These are phyloP conservation scores for Calonectria crousiana DNA, from an alignment of 2,329 filamentous ascomycete genomes.

Conservation along the genomic window DNA sequence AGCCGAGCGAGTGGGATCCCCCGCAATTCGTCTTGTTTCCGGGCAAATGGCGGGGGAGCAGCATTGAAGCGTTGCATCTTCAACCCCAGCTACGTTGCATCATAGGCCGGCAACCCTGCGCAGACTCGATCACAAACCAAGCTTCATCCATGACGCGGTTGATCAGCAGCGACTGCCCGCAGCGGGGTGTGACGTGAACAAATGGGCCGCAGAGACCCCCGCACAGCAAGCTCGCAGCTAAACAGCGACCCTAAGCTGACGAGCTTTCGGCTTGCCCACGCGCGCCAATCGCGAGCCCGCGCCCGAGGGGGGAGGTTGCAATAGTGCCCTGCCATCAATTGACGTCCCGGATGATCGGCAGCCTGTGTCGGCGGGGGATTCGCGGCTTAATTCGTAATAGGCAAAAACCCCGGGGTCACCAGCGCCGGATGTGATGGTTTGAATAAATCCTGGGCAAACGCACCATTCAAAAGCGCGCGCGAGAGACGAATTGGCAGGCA, in stretches of 20 bases:
- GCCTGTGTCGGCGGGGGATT: not conserved
- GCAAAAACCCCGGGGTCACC: conserved; percentile 9
- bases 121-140: not conserved
- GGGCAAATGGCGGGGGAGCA: conserved; percentile 1
- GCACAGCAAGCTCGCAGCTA: not conserved
- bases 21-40: conserved; percentile 6
- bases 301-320: conserved; percentile 12
- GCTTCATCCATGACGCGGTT: not conserved
- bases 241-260: conserved; percentile 6
- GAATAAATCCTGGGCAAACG: conserved; percentile 15
- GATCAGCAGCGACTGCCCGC: not conserved
- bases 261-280: conserved; percentile 7
- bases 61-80: not conserved
- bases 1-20: not conserved
- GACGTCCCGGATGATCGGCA: conserved; percentile 17
- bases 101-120: not conserved
- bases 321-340: not conserved
- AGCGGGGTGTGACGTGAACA: not conserved
- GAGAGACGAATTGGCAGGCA: not conserved
- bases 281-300: conserved; percentile 20
- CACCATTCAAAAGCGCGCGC: conserved; percentile 14
- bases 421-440: not conserved
- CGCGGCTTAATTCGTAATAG: conserved; percentile 8
- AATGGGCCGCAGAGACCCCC: not conserved
- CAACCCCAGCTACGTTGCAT: not conserved